Percentiles rank a stretch among this genome's conserved stretches.
These are phyloP conservation scores for Pulicaria dysenterica DNA, from an alignment of 129 eudicot genomes.

Conservation along the genomic window DNA sequence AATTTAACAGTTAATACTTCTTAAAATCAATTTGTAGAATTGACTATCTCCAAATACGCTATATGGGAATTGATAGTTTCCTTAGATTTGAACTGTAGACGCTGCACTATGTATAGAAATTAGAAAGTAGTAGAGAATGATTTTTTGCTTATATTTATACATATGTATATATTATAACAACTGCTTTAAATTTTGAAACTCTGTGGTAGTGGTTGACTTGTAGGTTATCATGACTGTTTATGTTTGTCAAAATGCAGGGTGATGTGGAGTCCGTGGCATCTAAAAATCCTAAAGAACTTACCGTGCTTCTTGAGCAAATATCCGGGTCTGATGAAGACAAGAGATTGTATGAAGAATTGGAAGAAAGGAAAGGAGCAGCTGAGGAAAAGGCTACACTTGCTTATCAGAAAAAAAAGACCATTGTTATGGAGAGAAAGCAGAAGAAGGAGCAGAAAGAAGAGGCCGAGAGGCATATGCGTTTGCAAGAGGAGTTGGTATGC, in stretches of 20 bases:
- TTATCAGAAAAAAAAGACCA: conserved; percentile 83
- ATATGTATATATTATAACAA: too few species aligned
- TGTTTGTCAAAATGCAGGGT: conserved; percentile 58
- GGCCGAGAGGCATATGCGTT: conserved; percentile 91
- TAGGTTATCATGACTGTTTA: conserved; percentile 18
- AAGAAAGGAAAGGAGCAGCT: conserved; percentile 80
- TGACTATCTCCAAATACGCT: too few species aligned
- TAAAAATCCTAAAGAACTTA: conserved; percentile 93
- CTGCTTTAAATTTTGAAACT: too few species aligned
- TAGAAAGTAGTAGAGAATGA: too few species aligned
- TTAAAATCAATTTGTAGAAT: too few species aligned
- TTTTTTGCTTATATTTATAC: too few species aligned
- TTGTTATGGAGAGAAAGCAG: conserved; percentile 87
- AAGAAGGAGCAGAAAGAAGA: conserved; percentile 98
- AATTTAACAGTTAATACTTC: too few species aligned
- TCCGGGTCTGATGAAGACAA: conserved; percentile 96
- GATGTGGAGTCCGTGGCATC: conserved; percentile 99
- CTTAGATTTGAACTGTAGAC: too few species aligned
- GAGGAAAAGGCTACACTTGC: conserved; percentile 89
- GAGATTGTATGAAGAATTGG: conserved; percentile 80
- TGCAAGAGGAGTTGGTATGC: conserved; percentile 92
- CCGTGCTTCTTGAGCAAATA: conserved; percentile 91
- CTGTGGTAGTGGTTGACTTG: neutral
- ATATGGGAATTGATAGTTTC: too few species aligned
- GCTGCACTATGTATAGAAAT: too few species aligned